These are phyloP conservation scores for Cercospora canescens DNA, from an alignment of 2,329 filamentous ascomycete species.

Conservation along the genomic window DNA sequence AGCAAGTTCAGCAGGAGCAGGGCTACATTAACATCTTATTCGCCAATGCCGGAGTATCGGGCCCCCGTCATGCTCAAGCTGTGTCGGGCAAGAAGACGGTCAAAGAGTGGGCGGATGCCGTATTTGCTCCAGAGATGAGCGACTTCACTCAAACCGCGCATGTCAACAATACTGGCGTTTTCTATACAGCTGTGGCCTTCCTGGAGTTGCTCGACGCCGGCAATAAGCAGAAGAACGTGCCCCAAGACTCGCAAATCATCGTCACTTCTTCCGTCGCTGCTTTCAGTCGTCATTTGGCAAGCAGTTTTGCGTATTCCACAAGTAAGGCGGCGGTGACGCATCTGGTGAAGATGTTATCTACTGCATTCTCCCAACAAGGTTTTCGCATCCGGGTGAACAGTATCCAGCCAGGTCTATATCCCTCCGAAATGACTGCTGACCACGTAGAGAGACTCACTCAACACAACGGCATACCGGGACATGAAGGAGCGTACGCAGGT, in stretches of 20 bases:
- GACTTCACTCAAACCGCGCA: conserved; percentile 38
- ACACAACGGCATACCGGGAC: conserved; percentile 23
- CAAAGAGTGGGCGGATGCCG: conserved; percentile 22
- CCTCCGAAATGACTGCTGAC: conserved; percentile 32
- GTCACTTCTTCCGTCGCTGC: conserved; percentile 51
- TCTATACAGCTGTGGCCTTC: conserved; percentile 44
- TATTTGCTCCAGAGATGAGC: conserved; percentile 29
- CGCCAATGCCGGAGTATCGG: conserved; percentile 37
- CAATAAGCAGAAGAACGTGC: conserved; percentile 42
- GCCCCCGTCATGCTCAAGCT: conserved; percentile 22
- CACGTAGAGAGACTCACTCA: conserved; percentile 22
- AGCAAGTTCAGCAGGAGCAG: conserved; percentile 40
- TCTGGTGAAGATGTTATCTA: conserved; percentile 52
- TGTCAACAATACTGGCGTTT: conserved; percentile 42
- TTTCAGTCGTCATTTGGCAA: conserved; percentile 38
- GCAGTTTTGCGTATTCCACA: conserved; percentile 46
- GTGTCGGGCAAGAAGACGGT: conserved; percentile 17
- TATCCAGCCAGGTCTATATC: conserved; percentile 45
- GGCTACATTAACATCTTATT: conserved; percentile 39
- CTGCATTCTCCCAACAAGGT: conserved; percentile 39
- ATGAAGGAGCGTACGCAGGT: conserved; percentile 43
- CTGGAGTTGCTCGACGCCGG: conserved; percentile 43
- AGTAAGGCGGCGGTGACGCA: conserved; percentile 52
- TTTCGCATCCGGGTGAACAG: conserved; percentile 51
- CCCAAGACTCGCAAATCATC: conserved; percentile 45